Evolutionary conservation across 371 early-diverging fungal genomes (phyloP), one percentile per base, ranked within the genome.

Genomic region (Actinomucor elegans): DNA sequence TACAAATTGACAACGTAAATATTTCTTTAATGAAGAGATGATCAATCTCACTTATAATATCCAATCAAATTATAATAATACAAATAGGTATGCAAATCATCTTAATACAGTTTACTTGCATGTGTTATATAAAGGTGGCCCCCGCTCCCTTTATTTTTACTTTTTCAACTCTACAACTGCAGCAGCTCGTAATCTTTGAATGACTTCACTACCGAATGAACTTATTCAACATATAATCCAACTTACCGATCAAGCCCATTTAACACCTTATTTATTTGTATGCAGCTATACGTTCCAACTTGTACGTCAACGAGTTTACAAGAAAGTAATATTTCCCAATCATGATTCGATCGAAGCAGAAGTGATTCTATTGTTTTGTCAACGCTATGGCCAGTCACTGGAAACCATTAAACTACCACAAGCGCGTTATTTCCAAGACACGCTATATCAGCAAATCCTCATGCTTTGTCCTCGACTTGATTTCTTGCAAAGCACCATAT

Each of bases 281-380:
- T 46, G 18, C 26, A 52, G 43, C 47, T 53, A 34, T 49, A 73
- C 73, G 5, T 61, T 70, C 56, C 59, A 61, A 12, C 51, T 70
- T 0, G 71, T 67, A 31, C 44, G 67, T 37, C 71, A 61, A 24
- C 40, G 43, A 32, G 70, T 60, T 3, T 76, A 76, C 36, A 61
- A 52, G 12, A 70, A 67, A 44, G 71, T 59, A n/a, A 61, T 73
- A 17, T 76, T 76, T 54, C 73, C 73, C 10, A 70, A 72, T 41
- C 40, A 15, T 14, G n/a, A 35, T 3, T 29, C 27, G 7, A 37
- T 53, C n/a, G 41, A 50, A 9, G 44, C 52, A 43, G 24, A 57
- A 6, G 64, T 71, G 11, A 59, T 76, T 20, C 40, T 66, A 12
- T 29, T 42, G 2, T 75, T 76, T 31, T 73, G 71, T 45, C 52